Evolutionary conservation across 1,284 basidiomycete species (phyloP), one percentile per base, ranked within the genome.

Genomic region (Puccinia horiana): DNA sequence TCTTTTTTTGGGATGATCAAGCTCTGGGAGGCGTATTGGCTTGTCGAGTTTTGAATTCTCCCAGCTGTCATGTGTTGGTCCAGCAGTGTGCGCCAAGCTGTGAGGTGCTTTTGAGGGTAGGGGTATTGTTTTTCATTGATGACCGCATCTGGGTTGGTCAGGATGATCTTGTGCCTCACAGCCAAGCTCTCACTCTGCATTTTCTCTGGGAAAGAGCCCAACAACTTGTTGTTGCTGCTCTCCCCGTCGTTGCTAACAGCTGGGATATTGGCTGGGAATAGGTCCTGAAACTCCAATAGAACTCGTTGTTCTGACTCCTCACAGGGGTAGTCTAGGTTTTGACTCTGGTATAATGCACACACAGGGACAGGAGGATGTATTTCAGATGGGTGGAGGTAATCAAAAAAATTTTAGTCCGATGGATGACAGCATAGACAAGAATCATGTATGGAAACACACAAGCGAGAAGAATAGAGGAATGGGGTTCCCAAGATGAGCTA

Each of bases 401-500:
- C 18, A 26, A 3, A 14, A 20, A 26, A 11, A 42, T 4, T 6
- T 6, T 29, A 11, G 49, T 9, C 4, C 4, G 49, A 20, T 4
- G 49, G 11, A 4, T 49, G 11, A 49, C 70, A 73, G n/a, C 20
- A 26, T 26, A 73, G 2, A 12, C 14, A 26, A 3, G 40, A 35
- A 3, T 44, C 8, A 26, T 14, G 42, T 35, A 54, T 44, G 23
- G 49, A 75, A 20, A 75, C 54, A 54, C n/a, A n/a, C 1, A 75
- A 20, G 35, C 35, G 9, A 29, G 56, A 75, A 11, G 1, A 12
- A 35, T 6, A 37, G 1, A 75, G 18, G 29, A 75, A 75, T 1
- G 49, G 44, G 29, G 32, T 75, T 4, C 72, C 72, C 2, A 75
- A 35, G 14, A 75, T 75, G 47, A 75, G 35, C 16, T 75, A 47